Evolutionary conservation across 805 yeast species (phyloP).

Genomic region (Zygosaccharomyces rouxii): DNA sequence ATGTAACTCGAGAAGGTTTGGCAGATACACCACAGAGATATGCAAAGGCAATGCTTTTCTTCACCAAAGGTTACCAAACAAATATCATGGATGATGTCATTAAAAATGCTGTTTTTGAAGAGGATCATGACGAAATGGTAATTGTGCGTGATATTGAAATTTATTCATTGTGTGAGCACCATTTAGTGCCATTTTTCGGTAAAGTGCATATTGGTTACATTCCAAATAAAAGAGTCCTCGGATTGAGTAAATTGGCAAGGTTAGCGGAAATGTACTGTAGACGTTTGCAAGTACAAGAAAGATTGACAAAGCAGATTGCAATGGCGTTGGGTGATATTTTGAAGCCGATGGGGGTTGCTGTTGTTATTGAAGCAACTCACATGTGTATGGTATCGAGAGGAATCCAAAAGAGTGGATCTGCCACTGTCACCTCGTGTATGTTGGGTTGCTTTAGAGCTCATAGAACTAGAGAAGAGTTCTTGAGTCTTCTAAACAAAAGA

Average conservation of each 20-base stretch:
- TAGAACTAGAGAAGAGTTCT: conserved; percentile 93
- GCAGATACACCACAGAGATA: conserved; percentile 93
- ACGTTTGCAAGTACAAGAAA: conserved; percentile 95
- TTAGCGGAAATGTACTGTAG: conserved; percentile 96
- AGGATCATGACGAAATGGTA: conserved; percentile 98
- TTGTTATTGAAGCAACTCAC: conserved; percentile 94
- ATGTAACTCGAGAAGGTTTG: conserved; percentile 80
- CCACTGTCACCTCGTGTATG: conserved; percentile 95
- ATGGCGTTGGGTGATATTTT: conserved; percentile 89
- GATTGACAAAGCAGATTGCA: conserved; percentile 95
- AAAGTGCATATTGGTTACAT: conserved; percentile 97
- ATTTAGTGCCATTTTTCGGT: conserved; percentile 94
- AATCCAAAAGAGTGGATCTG: conserved; percentile 89
- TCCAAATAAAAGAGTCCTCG: conserved; percentile 89
- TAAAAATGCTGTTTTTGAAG: conserved; percentile 93
- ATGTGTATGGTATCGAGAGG: conserved; percentile 99
- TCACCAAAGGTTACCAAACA: conserved; percentile 96
- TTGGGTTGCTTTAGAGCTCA: conserved; percentile 93
- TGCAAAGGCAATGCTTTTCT: conserved; percentile 92
- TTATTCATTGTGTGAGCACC: conserved; percentile 94
- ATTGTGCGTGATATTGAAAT: conserved; percentile 93
- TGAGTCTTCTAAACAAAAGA: conserved; percentile 69
- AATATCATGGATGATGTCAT: conserved; percentile 81
- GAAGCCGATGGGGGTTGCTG: conserved; percentile 96
- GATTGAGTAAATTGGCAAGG: conserved; percentile 88